A percentile compares a stretch with the other conserved stretches of the same genome.
phyloP scores from a whole-genome alignment of 768 basidiomycete species.

The Strobilomyces confusus region DNA sequence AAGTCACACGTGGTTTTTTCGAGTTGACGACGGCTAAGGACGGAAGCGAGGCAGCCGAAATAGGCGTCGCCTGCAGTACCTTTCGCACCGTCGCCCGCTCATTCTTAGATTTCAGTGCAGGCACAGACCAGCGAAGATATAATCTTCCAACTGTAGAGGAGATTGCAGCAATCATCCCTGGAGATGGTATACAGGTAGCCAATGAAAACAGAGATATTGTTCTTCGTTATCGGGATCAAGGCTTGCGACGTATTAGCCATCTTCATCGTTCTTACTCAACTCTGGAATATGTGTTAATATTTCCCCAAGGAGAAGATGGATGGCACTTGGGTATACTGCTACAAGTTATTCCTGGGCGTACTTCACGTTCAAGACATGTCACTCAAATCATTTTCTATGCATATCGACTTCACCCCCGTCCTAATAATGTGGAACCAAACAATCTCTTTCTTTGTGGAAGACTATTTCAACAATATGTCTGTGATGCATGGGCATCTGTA shows the following conservation, averaged over 20 bases:
- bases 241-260: background rate
- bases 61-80: no score
- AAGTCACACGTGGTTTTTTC: no score
- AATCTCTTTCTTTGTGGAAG: slow-evolving; percentile 34
- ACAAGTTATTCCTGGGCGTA: background rate
- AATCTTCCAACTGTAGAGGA: no score
- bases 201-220: slow-evolving; percentile 3
- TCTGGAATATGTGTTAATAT: background rate
- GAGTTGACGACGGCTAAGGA: no score
- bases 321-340: background rate
- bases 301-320: background rate
- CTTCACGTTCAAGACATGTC: background rate
- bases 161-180: slow-evolving; percentile 40
- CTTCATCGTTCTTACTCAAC: slow-evolving; percentile 16
- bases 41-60: no score
- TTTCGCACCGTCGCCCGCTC: no score
- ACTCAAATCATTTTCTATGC: background rate
- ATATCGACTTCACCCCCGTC: slow-evolving; percentile 6
- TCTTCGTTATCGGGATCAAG: background rate
- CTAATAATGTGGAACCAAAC: slow-evolving; percentile 5
- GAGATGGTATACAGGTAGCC: slow-evolving; percentile 15
- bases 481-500: background rate
- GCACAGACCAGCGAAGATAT: slow-evolving; percentile 33
- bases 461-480: background rate
- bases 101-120: no score